A percentile compares a stretch with the other conserved stretches of the same genome.
phyloP scores from a whole-genome alignment of 148 eudicot species.

The Vaccinium vitisidaea region DNA sequence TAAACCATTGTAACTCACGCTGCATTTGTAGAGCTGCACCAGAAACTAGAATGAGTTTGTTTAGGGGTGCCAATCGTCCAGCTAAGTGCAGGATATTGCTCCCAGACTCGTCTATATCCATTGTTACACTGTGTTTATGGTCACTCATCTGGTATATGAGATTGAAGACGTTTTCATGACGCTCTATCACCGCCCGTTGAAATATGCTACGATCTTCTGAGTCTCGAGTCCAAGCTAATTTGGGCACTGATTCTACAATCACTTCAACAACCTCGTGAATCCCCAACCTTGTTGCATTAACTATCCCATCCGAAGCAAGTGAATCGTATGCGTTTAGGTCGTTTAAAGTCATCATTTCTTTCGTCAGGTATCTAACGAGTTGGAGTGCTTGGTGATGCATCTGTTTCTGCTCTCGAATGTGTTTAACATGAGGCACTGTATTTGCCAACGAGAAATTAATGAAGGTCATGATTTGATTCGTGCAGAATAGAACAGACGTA shows the following conservation, averaged over 20 bases:
- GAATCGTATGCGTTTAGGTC: neutral
- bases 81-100: neutral
- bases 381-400: constrained; percentile 16
- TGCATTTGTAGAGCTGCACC: neutral
- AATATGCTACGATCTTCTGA: constrained; percentile 14
- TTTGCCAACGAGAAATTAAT: too few species aligned
- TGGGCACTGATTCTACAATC: constrained; percentile 19
- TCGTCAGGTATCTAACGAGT: constrained; percentile 21
- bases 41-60: neutral
- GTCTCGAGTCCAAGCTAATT: constrained; percentile 23
- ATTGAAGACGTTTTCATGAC: constrained; percentile 26
- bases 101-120: neutral
- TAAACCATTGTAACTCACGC: neutral
- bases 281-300: constrained; percentile 24
- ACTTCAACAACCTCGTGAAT: constrained; percentile 26
- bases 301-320: neutral
- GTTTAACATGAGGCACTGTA: constrained; percentile 8
- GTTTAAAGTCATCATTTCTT: neutral
- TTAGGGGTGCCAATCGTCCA: neutral
- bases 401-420: constrained; percentile 2
- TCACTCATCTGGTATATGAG: constrained; percentile 25
- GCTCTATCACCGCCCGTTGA: constrained; percentile 27
- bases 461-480: too few species aligned
- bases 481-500: too few species aligned
- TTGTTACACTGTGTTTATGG: neutral